phyloP scores from a whole-genome alignment of 495 filamentous ascomycete species.

The Melanomma pulvis-pyrius region DNA sequence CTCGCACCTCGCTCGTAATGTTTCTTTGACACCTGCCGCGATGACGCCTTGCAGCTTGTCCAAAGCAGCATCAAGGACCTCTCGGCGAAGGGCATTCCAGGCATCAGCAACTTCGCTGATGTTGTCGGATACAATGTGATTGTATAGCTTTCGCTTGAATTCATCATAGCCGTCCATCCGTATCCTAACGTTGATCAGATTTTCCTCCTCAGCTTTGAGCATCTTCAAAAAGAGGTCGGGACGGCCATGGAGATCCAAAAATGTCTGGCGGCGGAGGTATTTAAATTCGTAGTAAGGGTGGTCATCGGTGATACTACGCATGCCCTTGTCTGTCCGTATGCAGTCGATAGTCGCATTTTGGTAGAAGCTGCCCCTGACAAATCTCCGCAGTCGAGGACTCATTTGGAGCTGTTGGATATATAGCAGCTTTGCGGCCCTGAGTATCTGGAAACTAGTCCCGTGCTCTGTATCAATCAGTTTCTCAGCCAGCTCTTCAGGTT shows the following conservation, averaged over 20 bases:
- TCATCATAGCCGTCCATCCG: slow-evolving; percentile 71
- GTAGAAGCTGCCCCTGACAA: slow-evolving; percentile 81
- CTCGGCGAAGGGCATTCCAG: slow-evolving; percentile 85
- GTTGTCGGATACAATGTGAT: slow-evolving; percentile 88
- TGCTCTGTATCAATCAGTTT: slow-evolving; percentile 65
- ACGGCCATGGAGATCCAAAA: slow-evolving; percentile 74
- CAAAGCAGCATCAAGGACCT: slow-evolving; percentile 80
- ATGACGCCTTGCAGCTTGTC: slow-evolving; percentile 80
- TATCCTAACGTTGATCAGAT: slow-evolving; percentile 80
- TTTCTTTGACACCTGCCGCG: slow-evolving; percentile 89
- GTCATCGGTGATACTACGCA: slow-evolving; percentile 91
- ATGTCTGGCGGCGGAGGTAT: slow-evolving; percentile 84
- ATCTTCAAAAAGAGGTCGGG: slow-evolving; percentile 92
- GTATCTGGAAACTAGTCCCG: slow-evolving; percentile 70
- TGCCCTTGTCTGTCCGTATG: slow-evolving; percentile 86
- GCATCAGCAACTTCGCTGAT: slow-evolving; percentile 92
- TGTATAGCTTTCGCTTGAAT: slow-evolving; percentile 72
- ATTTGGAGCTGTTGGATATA: slow-evolving; percentile 87
- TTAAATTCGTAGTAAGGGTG: slow-evolving; percentile 98
- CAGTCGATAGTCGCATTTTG: slow-evolving; percentile 79
- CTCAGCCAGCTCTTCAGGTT: slow-evolving; percentile 80
- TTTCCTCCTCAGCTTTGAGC: slow-evolving; percentile 94
- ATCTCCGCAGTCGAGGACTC: slow-evolving; percentile 87
- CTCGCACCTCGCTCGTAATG: slow-evolving; percentile 86
- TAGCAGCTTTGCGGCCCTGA: slow-evolving; percentile 79